A percentile compares a stretch with the other conserved stretches of the same genome.
These are phyloP conservation scores for Fraxinus baroniana DNA, from an alignment of 305 asterid species.

Conservation along the genomic window DNA sequence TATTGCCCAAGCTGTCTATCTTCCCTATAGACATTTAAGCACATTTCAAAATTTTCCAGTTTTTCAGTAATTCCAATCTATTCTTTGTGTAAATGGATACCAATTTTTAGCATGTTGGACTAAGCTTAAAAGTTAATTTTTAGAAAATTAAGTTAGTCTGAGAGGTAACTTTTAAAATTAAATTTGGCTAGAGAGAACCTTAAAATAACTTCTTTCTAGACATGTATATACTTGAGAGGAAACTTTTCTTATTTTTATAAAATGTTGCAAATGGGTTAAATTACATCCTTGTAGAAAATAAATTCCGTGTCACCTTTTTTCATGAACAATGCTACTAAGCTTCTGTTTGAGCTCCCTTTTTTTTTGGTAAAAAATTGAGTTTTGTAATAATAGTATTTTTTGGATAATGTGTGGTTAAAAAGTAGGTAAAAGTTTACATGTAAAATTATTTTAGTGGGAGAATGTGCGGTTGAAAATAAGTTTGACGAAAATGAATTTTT, in stretches of 20 bases:
- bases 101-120: background rate
- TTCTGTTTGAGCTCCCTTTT: no score
- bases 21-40: background rate
- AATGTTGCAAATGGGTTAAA: background rate
- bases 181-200: background rate
- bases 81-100: background rate
- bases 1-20: background rate
- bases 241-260: background rate
- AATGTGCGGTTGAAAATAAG: background rate
- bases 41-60: background rate
- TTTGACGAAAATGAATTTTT: background rate
- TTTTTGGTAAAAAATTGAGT: no score
- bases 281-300: background rate
- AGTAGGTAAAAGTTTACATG: no score
- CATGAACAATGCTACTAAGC: background rate
- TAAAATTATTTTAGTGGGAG: background rate
- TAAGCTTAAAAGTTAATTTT: background rate
- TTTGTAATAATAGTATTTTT: no score
- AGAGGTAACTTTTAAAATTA: background rate
- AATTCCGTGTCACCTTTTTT: background rate
- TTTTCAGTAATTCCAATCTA: background rate
- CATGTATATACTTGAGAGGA: background rate
- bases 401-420: no score
- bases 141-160: background rate
- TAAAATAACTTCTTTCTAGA: background rate